Percentiles rank a stretch among this genome's conserved stretches.
phyloP scores from a whole-genome alignment of 1,139 yeast species.

The Hyphopichia burtonii region DNA sequence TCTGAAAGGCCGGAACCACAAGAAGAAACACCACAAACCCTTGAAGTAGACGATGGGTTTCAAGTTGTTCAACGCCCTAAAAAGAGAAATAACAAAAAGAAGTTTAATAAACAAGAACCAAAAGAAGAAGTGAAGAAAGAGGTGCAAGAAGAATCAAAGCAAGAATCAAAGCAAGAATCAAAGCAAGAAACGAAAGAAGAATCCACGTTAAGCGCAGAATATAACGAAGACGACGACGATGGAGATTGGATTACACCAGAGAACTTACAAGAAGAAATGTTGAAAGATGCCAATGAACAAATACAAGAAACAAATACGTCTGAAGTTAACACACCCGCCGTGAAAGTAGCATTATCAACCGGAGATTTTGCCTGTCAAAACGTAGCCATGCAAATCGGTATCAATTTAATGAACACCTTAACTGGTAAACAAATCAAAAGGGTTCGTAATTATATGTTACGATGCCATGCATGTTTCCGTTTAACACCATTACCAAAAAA shows the following conservation, averaged over 20 bases:
- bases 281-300: conserved; percentile 58
- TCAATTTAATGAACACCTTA: conserved; percentile 79
- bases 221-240: conserved; percentile 66
- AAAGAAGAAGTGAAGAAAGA: conserved; percentile 5
- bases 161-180: not conserved
- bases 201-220: conserved; percentile 32
- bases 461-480: conserved; percentile 96
- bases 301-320: conserved; percentile 26
- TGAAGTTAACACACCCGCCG: conserved; percentile 23
- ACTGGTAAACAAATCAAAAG: conserved; percentile 84
- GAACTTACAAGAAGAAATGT: conserved; percentile 65
- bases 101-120: conserved; percentile 9
- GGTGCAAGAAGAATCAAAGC: conserved; percentile 8
- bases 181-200: conserved; percentile 1
- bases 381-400: conserved; percentile 86
- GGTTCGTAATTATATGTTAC: conserved; percentile 86
- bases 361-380: conserved; percentile 98
- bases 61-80: conserved; percentile 5
- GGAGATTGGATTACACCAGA: conserved; percentile 97
- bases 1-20: conserved; percentile 6
- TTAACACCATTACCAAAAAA: conserved; percentile 74
- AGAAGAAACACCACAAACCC: conserved; percentile 10
- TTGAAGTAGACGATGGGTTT: conserved; percentile 6
- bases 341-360: conserved; percentile 81
- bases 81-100: conserved; percentile 8